Evolutionary conservation across 805 yeast genomes (phyloP), one percentile per base, ranked within the genome.

Genomic region (Candida oleophila): DNA sequence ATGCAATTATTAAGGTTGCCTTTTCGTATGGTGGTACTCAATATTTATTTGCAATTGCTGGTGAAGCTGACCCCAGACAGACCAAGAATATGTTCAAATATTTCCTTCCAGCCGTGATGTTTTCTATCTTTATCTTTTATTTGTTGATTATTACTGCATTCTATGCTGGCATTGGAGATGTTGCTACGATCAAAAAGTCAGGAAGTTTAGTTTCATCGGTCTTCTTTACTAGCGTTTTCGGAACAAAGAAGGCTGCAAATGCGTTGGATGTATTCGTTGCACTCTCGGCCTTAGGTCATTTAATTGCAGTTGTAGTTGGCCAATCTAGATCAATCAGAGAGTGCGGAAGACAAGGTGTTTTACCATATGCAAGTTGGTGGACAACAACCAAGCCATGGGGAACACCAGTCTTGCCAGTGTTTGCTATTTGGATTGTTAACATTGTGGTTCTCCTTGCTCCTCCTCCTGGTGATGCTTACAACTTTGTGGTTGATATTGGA

Each of bases 1-100:
- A 55, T 48, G 72, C 78, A 1, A 72, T 74, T 56, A 68, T 75
- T 50, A 69, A 55, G 64, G 76, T 71, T 37, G 61, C 74, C 3
- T 74, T 74, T 42, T 62, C 78, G 1, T 74, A 68, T 47, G 66
- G 74, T 44, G 78, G 78, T 34, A 54, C 67, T 16, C 53, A 54
- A 8, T 74, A 74, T 54, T 71, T 71, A 0, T 66, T 74, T 52
- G 65, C 62, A 11, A 65, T 73, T 20, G 66, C 56, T 5, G 69
- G 67, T 7, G 69, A 64, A 45, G 51, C 65, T 7, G 48, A 53
- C 43, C 64, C 62, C 14, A 54, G 52, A 48, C 50, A 60, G 52
- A 55, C 64, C 22, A 58, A 60, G 43, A 60, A 55, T 38, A 54
- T 62, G 41, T 61, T 57, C 52, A 55, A 57, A 33, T 49, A 34